Evolutionary conservation across 225 moss, liverwort and hornwort genomes (phyloP), one percentile per base, ranked within the genome.

Genomic region (Lunularia cruciata): DNA sequence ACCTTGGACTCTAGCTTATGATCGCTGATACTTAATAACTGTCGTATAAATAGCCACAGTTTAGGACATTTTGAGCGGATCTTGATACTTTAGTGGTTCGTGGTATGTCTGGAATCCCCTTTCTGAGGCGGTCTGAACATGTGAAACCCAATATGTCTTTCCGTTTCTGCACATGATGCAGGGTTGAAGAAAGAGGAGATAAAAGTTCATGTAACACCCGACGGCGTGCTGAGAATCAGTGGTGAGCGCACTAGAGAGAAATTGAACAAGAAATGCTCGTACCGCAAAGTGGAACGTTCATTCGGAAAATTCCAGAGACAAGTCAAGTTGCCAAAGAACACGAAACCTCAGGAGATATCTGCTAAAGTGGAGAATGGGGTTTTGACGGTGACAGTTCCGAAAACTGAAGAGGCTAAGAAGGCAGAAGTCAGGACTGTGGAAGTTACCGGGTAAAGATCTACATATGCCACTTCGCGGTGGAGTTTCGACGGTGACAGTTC

Each of bases 301-400:
- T 64, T 83, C 5, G 83, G 76, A 36, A 65, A 56, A 0, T 85
- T 91, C 32, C 56, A 78, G 57, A 71, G 88, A 37, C 76, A 46
- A 0, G 79, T 91, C 18, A 43, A 61, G 3, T 72, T 91, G 37
- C 85, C 86, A 0, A 62, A 65, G 0, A 37, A 83, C 48, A 77
- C 83, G 10, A 39, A 51, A 23, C 49, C 76, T 14, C 77, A 79
- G 36, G 74, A 72, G 15, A 75, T 91, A 69, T 67, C 53, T 5
- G 77, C 88, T 11, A 85, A 86, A 48, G 81, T 88, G 23, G 88
- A 91, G 43, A 75, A 91, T 45, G 90, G 88, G 18, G 76, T 91
- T 1, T 80, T 91, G 47, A 86, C 86, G 0, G 72, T 88, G 15
- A 78, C 74, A 1, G 69, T 88, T 9, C 81, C 79, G 0, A 88